phyloP scores from a whole-genome alignment of 495 filamentous ascomycete genomes.

The Penicillium canariense region DNA sequence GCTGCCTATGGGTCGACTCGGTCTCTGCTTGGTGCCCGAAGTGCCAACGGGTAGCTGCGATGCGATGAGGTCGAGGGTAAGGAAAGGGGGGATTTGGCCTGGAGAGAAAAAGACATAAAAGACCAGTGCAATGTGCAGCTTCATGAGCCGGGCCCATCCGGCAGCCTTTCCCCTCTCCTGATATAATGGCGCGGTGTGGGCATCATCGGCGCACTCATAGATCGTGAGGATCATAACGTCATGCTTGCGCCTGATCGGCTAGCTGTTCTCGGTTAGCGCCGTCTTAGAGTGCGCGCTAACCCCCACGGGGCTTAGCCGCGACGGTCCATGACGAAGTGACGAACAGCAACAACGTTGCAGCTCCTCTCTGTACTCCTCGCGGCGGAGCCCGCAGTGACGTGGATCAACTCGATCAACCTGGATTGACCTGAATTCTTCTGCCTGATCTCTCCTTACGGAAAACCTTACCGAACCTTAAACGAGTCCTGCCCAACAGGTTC shows the following conservation, averaged over 20 bases:
- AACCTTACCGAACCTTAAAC: not conserved
- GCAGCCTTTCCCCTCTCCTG: not conserved
- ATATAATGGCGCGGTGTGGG: slow-evolving; percentile 12
- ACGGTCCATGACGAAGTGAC: slow-evolving; percentile 37
- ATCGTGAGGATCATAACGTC: slow-evolving; percentile 33
- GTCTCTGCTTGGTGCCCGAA: slow-evolving; percentile 5
- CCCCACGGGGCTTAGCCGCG: slow-evolving; percentile 22
- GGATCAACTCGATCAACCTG: slow-evolving; percentile 14
- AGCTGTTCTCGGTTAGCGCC: slow-evolving; percentile 24
- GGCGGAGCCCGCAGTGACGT: slow-evolving; percentile 23
- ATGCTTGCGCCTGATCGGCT: slow-evolving; percentile 28
- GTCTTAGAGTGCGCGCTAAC: slow-evolving; percentile 14
- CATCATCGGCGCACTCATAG: slow-evolving; percentile 13
- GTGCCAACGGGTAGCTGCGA: slow-evolving; percentile 5
- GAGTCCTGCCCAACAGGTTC: not conserved
- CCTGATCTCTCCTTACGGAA: slow-evolving; percentile 13
- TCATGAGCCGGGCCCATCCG: slow-evolving; percentile 20
- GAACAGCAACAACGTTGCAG: slow-evolving; percentile 24
- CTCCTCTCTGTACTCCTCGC: slow-evolving; percentile 6
- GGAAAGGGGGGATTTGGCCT: not conserved
- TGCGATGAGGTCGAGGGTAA: slow-evolving; percentile 1
- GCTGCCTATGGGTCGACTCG: not conserved
- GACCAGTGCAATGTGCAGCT: not conserved
- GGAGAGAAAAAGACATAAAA: slow-evolving; percentile 1
- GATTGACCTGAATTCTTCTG: slow-evolving; percentile 15